These are phyloP conservation scores for Yamadazyma triangularis DNA, from an alignment of 1,139 yeast genomes.

Conservation along the genomic window DNA sequence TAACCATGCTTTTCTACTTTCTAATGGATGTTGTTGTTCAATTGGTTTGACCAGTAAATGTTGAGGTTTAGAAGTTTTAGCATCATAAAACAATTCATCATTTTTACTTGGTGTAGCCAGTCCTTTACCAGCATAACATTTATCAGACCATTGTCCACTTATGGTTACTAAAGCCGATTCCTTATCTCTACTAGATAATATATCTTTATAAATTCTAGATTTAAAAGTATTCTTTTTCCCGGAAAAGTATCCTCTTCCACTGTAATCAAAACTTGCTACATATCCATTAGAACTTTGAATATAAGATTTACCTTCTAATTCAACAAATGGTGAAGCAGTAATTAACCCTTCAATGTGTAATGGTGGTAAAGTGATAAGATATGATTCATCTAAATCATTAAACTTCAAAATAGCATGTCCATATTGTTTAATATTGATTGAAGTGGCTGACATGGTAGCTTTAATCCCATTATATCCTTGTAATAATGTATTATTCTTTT, in stretches of 20 bases:
- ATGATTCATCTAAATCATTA: conserved; percentile 59
- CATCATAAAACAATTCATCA: conserved; percentile 66
- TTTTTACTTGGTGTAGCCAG: conserved; percentile 24
- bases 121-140: conserved; percentile 50
- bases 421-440: conserved; percentile 79
- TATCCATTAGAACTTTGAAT: conserved; percentile 82
- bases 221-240: conserved; percentile 93
- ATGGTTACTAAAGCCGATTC: conserved; percentile 72
- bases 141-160: conserved; percentile 89
- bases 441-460: conserved; percentile 73
- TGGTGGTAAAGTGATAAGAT: conserved; percentile 88
- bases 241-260: conserved; percentile 93
- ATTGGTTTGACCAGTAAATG: conserved; percentile 71
- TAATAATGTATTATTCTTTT: conserved; percentile 58
- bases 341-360: conserved; percentile 90
- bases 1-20: conserved; percentile 80
- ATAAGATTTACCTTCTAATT: conserved; percentile 77
- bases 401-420: conserved; percentile 82
- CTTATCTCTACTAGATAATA: conserved; percentile 44
- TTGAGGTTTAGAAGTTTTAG: conserved; percentile 47
- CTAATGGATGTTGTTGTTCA: conserved; percentile 70
- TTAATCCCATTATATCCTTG: conserved; percentile 89
- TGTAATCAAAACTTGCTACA: conserved; percentile 67
- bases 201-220: conserved; percentile 67
- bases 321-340: conserved; percentile 86